Conservation (phyloP, 2,329 filamentous ascomycete genomes). For the Phaeosphaeria sp. region DNA sequence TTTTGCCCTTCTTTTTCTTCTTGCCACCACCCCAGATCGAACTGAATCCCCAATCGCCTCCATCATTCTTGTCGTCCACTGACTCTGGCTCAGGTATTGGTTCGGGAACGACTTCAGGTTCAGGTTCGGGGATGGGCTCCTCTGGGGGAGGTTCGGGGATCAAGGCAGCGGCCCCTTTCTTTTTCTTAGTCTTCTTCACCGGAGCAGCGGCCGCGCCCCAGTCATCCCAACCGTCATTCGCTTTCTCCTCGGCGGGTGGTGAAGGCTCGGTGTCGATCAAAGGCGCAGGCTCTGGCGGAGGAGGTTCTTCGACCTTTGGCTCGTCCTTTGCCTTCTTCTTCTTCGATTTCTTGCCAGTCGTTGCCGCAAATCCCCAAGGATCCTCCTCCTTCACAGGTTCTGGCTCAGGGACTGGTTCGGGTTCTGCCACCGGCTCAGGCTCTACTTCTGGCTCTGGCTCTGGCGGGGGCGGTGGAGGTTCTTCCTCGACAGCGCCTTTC, state of each 20-base stretch:
- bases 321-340: slow-evolving; percentile 40
- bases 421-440: slow-evolving; percentile 42
- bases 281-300: slow-evolving; percentile 27
- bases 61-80: slow-evolving; percentile 37
- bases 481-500: slow-evolving; percentile 27
- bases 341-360: slow-evolving; percentile 40
- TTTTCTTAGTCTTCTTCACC: slow-evolving; percentile 37
- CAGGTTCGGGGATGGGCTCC: slow-evolving; percentile 8
- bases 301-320: slow-evolving; percentile 24
- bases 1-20: slow-evolving; percentile 56
- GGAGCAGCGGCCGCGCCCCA: slow-evolving; percentile 24
- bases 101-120: slow-evolving; percentile 19
- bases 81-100: slow-evolving; percentile 32
- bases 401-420: background rate
- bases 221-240: slow-evolving; percentile 35
- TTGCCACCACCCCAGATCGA: slow-evolving; percentile 51
- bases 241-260: slow-evolving; percentile 27
- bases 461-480: slow-evolving; percentile 24
- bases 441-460: slow-evolving; percentile 25
- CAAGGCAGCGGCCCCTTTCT: slow-evolving; percentile 49
- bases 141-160: slow-evolving; percentile 3
- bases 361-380: slow-evolving; percentile 22
- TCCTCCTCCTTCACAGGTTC: slow-evolving; percentile 40
- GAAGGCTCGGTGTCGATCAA: slow-evolving; percentile 28
- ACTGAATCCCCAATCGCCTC: slow-evolving; percentile 44